phyloP scores from a whole-genome alignment of 306 rosid genomes.

The Psophocarpus tetragonolobus region DNA sequence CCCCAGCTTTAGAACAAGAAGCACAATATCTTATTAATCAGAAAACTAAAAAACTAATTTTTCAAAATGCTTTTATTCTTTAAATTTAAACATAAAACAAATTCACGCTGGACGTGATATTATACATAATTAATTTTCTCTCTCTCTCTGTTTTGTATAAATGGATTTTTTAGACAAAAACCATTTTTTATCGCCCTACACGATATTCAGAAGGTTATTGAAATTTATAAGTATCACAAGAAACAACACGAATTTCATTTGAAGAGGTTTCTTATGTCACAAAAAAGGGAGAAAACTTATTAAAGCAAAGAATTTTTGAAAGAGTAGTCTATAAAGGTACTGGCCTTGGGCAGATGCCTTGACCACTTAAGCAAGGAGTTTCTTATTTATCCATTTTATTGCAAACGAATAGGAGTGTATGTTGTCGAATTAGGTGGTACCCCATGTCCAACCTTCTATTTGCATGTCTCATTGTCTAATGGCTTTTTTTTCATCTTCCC shows the following conservation, averaged over 20 bases:
- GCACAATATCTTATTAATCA: neutral
- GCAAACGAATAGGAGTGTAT: neutral
- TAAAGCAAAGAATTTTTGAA: conserved; percentile 19
- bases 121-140: neutral
- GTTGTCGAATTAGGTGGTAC: neutral
- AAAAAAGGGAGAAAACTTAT: neutral
- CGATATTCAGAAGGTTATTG: neutral
- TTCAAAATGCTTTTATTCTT: neutral
- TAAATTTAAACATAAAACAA: neutral
- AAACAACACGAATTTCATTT: neutral
- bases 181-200: neutral
- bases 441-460: neutral
- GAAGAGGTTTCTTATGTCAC: neutral
- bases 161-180: neutral
- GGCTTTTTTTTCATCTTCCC: neutral
- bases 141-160: neutral
- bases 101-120: neutral
- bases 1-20: neutral
- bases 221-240: neutral
- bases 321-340: neutral
- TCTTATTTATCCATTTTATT: neutral
- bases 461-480: neutral
- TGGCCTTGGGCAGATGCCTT: neutral
- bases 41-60: neutral
- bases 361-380: neutral